Conservation (phyloP, 768 basidiomycete species). For the Boletus subcaerulescens region DNA sequence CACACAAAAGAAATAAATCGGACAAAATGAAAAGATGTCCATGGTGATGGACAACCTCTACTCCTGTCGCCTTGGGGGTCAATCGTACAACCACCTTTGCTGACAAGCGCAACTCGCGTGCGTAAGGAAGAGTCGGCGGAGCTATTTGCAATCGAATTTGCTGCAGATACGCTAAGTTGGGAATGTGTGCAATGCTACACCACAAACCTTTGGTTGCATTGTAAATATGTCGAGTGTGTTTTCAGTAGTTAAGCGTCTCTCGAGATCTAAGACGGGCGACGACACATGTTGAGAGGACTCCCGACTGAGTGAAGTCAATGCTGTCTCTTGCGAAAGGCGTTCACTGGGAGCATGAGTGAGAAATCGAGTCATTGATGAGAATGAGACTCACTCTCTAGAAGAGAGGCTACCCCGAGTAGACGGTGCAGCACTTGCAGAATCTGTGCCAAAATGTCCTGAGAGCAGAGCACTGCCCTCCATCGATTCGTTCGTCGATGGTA, state of each 20-base stretch:
- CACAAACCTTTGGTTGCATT: slow-evolving; percentile 82
- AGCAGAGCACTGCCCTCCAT: slow-evolving; percentile 8
- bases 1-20: slow-evolving; percentile 89
- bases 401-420: slow-evolving; percentile 52
- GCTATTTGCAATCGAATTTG: slow-evolving; percentile 88
- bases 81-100: slow-evolving; percentile 73
- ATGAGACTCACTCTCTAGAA: slow-evolving; percentile 52
- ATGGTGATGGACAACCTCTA: slow-evolving; percentile 70
- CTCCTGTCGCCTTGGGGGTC: slow-evolving; percentile 68
- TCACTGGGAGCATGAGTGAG: slow-evolving; percentile 39
- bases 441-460: slow-evolving; percentile 21
- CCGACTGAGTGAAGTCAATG: slow-evolving; percentile 50
- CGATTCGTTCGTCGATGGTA: not conserved
- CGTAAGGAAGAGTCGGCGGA: slow-evolving; percentile 74
- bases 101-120: slow-evolving; percentile 72
- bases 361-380: not conserved
- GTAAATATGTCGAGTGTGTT: slow-evolving; percentile 91
- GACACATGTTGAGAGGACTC: slow-evolving; percentile 50
- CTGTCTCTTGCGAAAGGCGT: slow-evolving; percentile 58
- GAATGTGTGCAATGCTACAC: not conserved
- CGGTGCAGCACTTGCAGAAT: slow-evolving; percentile 44
- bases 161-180: slow-evolving; percentile 39
- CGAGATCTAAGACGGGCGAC: slow-evolving; percentile 72
- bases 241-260: slow-evolving; percentile 72
- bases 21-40: slow-evolving; percentile 88